A percentile compares a stretch with the other conserved stretches of the same genome.
Evolutionary conservation across 2,329 filamentous ascomycete species (phyloP).

Genomic region (Fusarium verticillioides): DNA sequence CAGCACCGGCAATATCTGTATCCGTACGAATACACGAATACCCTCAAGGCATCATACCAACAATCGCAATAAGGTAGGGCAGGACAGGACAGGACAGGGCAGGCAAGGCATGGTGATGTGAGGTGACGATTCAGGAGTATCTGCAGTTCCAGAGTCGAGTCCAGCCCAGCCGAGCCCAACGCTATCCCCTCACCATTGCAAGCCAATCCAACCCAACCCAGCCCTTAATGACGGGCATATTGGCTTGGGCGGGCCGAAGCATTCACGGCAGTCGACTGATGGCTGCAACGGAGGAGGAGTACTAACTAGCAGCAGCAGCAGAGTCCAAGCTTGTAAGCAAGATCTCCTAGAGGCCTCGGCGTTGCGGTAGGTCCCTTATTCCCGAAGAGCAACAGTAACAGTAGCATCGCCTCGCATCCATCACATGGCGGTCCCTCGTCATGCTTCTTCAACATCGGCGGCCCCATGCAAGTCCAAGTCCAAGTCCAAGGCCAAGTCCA

Average conservation of each 20-base stretch:
- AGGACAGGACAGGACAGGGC: neutral
- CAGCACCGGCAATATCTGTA: neutral
- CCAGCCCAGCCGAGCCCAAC: conserved; percentile 3
- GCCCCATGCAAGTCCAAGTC: neutral
- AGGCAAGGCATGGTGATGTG: neutral
- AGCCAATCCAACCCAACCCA: conserved; percentile 10
- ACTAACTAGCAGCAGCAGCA: neutral
- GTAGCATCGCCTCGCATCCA: conserved; percentile 5
- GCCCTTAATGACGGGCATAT: conserved; percentile 27
- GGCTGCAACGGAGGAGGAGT: conserved; percentile 2
- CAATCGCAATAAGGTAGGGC: neutral
- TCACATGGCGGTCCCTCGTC: neutral
- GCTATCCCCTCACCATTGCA: conserved; percentile 16
- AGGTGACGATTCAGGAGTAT: conserved; percentile 21
- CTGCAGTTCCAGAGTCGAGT: conserved; percentile 11
- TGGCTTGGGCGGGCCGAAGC: conserved; percentile 37
- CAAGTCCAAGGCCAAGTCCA: neutral
- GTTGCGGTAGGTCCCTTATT: conserved; percentile 33
- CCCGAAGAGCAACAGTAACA: conserved; percentile 11
- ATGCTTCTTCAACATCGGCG: neutral
- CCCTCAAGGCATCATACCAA: neutral
- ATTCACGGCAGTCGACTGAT: conserved; percentile 33
- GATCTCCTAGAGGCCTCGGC: conserved; percentile 22
- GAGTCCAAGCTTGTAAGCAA: neutral
- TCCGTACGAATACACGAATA: neutral